These are phyloP conservation scores for Dendrostoma leiphaemia DNA, from an alignment of 2,329 filamentous ascomycete species.

Conservation along the genomic window DNA sequence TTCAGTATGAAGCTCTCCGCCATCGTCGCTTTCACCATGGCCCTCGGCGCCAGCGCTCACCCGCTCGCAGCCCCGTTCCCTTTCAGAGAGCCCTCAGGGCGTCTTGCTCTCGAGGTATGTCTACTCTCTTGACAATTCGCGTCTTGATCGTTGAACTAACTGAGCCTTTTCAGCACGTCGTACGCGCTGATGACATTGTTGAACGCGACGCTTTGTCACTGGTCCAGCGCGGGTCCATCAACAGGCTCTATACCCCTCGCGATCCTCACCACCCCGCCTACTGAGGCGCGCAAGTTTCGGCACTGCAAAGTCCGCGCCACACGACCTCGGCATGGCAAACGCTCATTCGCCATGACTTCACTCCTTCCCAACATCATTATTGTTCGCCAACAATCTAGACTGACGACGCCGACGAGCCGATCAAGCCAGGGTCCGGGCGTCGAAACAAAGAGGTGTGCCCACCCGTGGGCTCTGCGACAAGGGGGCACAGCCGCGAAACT, in stretches of 20 bases:
- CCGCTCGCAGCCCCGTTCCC: conserved; percentile 5
- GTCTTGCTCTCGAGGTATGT: conserved; percentile 15
- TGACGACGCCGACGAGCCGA: neutral
- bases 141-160: neutral
- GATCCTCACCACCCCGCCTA: neutral
- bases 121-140: neutral
- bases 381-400: neutral
- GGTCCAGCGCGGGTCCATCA: conserved; percentile 7
- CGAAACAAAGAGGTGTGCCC: neutral
- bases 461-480: neutral
- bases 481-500: neutral
- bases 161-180: neutral
- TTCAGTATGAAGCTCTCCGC: conserved; percentile 14
- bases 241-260: neutral
- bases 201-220: conserved; percentile 10
- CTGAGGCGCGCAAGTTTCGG: neutral
- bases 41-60: conserved; percentile 3
- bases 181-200: conserved; percentile 14
- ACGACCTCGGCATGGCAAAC: neutral
- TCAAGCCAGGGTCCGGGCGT: neutral
- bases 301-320: neutral
- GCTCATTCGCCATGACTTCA: neutral
- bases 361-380: neutral
- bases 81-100: conserved; percentile 10
- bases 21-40: conserved; percentile 5